Percentiles rank a stretch among this genome's conserved stretches.
Evolutionary conservation across 306 rosid species (phyloP).

Genomic region (Prunus mira): DNA sequence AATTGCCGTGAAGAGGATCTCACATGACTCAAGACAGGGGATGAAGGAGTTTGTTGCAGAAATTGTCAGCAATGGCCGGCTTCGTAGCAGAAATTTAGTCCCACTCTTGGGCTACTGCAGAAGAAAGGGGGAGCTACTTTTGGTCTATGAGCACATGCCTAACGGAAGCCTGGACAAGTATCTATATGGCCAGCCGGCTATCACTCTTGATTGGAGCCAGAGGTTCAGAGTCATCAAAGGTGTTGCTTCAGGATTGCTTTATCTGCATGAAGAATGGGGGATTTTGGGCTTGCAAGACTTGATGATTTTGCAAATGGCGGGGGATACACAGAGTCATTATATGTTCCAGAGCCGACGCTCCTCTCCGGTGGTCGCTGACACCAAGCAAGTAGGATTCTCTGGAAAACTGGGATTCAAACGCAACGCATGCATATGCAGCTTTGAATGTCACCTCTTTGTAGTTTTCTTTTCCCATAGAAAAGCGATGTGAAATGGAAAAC

Average conservation of each 20-base stretch:
- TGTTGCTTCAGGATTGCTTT: slow-evolving; percentile 29
- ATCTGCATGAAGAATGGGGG: slow-evolving; percentile 31
- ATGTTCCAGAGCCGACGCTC: slow-evolving; percentile 36
- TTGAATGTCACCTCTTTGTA: background rate
- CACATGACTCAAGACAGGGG: slow-evolving; percentile 39
- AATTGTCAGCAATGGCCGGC: slow-evolving; percentile 31
- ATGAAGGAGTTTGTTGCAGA: slow-evolving; percentile 39
- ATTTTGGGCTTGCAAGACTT: no score
- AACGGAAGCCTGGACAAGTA: slow-evolving; percentile 42
- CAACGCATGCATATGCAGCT: background rate
- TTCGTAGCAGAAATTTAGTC: slow-evolving; percentile 31
- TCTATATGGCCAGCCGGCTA: slow-evolving; percentile 8
- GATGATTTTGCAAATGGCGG: background rate
- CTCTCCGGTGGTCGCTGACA: slow-evolving; percentile 52
- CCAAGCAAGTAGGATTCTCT: background rate
- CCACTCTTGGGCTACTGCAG: slow-evolving; percentile 36
- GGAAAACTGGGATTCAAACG: background rate
- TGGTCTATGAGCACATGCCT: slow-evolving; percentile 38
- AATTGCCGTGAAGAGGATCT: slow-evolving; percentile 34
- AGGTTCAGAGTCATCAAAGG: slow-evolving; percentile 32
- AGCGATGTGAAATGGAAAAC: no score
- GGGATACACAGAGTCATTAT: slow-evolving; percentile 2
- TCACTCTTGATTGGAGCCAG: slow-evolving; percentile 29
- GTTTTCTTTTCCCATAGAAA: no score
- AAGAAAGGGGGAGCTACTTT: slow-evolving; percentile 24